phyloP scores from a whole-genome alignment of 2,329 filamentous ascomycete species.

The Diaporthe citrichinensis region DNA sequence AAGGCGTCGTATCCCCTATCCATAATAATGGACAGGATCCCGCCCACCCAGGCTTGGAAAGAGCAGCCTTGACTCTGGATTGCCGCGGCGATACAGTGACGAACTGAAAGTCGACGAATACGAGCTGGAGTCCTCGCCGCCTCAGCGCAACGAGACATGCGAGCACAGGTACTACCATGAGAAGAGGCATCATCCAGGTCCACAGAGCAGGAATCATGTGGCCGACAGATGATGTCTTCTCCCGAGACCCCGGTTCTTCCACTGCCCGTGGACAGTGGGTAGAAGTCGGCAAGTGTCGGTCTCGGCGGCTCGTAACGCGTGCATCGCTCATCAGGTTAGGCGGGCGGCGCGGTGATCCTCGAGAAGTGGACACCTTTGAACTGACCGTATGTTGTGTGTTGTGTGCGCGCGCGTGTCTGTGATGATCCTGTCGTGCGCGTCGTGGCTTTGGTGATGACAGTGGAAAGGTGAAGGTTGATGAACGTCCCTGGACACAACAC shows the following conservation, averaged over 20 bases:
- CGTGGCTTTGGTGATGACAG: background rate
- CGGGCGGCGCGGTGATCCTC: slow-evolving; percentile 41
- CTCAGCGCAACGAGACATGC: slow-evolving; percentile 38
- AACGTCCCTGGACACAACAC: too few species aligned
- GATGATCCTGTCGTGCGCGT: background rate
- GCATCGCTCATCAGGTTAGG: slow-evolving; percentile 35
- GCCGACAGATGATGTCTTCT: slow-evolving; percentile 17
- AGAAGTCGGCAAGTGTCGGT: slow-evolving; percentile 29
- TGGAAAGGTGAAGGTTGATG: background rate
- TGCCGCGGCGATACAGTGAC: slow-evolving; percentile 12
- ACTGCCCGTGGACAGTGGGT: slow-evolving; percentile 33
- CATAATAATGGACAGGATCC: slow-evolving; percentile 35
- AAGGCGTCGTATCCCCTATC: slow-evolving; percentile 37
- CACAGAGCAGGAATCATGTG: slow-evolving; percentile 41
- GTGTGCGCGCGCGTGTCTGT: background rate
- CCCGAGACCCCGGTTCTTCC: slow-evolving; percentile 41
- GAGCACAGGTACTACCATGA: slow-evolving; percentile 39
- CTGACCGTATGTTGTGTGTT: slow-evolving; percentile 39
- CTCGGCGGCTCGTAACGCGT: slow-evolving; percentile 40
- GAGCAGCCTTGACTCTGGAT: slow-evolving; percentile 42
- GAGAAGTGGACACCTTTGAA: slow-evolving; percentile 42
- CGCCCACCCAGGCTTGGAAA: slow-evolving; percentile 41
- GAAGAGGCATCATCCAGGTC: slow-evolving; percentile 15
- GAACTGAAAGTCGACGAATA: slow-evolving; percentile 6
- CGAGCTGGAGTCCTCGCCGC: slow-evolving; percentile 37